Percentiles rank a stretch among this genome's conserved stretches.
Evolutionary conservation across 1,139 yeast genomes (phyloP).

Genomic region (Diutina siamensis): DNA sequence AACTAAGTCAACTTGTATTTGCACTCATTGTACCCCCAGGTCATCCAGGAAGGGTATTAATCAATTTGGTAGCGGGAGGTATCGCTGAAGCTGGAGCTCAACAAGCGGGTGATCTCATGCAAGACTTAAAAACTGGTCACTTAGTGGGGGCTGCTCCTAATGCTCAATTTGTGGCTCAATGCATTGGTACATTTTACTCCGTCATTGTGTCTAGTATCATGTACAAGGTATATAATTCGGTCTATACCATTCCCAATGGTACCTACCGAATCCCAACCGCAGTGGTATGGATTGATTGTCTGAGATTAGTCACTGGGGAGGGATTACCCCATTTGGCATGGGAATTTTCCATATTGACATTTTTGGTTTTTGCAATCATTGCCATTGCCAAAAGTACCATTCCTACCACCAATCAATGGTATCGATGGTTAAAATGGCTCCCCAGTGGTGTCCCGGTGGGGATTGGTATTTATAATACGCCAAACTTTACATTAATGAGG

Average conservation of each 20-base stretch:
- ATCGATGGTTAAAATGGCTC: conserved; percentile 40
- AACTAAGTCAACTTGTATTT: conserved; percentile 78
- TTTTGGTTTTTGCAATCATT: conserved; percentile 53
- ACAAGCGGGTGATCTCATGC: conserved; percentile 97
- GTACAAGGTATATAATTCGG: conserved; percentile 69
- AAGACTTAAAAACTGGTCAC: conserved; percentile 92
- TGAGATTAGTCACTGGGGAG: conserved; percentile 81
- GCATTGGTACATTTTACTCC: conserved; percentile 80
- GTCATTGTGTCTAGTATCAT: conserved; percentile 67
- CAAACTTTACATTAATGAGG: conserved; percentile 87
- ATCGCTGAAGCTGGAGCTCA: conserved; percentile 98
- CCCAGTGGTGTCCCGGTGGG: conserved; percentile 98
- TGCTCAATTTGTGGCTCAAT: conserved; percentile 85
- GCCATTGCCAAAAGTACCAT: conserved; percentile 52
- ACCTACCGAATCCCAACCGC: conserved; percentile 89
- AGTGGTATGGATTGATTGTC: conserved; percentile 92
- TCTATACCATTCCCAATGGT: conserved; percentile 75
- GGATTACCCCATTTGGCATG: conserved; percentile 78
- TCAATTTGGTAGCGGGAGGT: conserved; percentile 90
- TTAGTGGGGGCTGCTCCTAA: conserved; percentile 83
- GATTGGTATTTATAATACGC: conserved; percentile 87
- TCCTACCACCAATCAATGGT: conserved; percentile 26
- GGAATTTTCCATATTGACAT: conserved; percentile 54
- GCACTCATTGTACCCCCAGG: conserved; percentile 68
- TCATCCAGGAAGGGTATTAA: conserved; percentile 72